These are phyloP conservation scores for Coprinellus micaceus DNA, from an alignment of 768 basidiomycete genomes.

Conservation along the genomic window DNA sequence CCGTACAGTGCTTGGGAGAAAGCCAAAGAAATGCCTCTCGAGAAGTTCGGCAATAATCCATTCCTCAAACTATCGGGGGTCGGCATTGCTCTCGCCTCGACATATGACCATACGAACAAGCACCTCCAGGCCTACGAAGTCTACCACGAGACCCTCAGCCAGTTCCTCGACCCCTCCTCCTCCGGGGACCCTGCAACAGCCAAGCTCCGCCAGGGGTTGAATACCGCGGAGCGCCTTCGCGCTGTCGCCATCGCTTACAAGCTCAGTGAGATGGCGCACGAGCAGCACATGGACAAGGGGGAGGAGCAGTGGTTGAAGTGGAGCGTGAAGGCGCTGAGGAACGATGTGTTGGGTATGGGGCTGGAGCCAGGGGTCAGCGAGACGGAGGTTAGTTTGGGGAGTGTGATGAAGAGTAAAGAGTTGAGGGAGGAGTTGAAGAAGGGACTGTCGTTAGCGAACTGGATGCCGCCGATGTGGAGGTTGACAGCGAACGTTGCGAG, in stretches of 20 bases:
- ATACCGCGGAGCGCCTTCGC: slow-evolving; percentile 21
- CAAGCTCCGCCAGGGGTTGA: neutral
- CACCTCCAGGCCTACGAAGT: slow-evolving; percentile 34
- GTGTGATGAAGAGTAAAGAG: too few species aligned
- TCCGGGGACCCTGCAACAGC: neutral
- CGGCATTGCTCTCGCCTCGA: slow-evolving; percentile 54
- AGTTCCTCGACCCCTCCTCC: slow-evolving; percentile 23
- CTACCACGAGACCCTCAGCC: slow-evolving; percentile 32
- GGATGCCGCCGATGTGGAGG: slow-evolving; percentile 55
- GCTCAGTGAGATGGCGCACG: slow-evolving; percentile 39
- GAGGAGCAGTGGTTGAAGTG: slow-evolving; percentile 40
- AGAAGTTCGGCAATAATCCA: slow-evolving; percentile 41
- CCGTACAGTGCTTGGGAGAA: slow-evolving; percentile 48
- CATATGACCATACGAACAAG: slow-evolving; percentile 27
- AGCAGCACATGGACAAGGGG: slow-evolving; percentile 25
- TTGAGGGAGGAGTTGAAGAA: slow-evolving; percentile 14
- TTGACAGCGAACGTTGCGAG: slow-evolving; percentile 56
- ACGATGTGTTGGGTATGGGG: slow-evolving; percentile 27
- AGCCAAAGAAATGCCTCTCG: slow-evolving; percentile 41
- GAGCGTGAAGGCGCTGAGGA: slow-evolving; percentile 39
- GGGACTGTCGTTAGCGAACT: slow-evolving; percentile 45
- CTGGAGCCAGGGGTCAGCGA: neutral
- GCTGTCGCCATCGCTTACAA: slow-evolving; percentile 38
- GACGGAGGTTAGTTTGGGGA: too few species aligned
- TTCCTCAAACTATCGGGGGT: slow-evolving; percentile 68